phyloP scores from a whole-genome alignment of 1,284 basidiomycete species.

The Agroathelia rolfsii region DNA sequence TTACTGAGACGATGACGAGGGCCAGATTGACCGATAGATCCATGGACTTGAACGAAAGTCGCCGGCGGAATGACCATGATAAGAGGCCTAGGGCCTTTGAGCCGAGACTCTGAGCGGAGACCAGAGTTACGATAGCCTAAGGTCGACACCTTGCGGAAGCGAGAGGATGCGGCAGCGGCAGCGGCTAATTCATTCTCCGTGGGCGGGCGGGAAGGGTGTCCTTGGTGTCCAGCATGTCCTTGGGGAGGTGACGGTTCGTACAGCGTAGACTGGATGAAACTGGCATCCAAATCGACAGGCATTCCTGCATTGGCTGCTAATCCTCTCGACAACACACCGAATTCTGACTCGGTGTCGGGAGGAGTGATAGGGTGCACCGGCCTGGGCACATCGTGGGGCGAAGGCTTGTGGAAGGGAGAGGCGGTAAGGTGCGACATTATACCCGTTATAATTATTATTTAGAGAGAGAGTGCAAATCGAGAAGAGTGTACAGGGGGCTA shows the following conservation, averaged over 20 bases:
- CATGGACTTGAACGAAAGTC: constrained; percentile 48
- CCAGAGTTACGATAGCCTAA: constrained; percentile 49
- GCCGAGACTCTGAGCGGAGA: constrained; percentile 37
- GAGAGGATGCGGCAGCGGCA: no score
- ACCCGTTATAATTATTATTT: no score
- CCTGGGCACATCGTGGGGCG: constrained; percentile 33
- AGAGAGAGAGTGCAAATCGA: no score
- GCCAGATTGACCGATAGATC: constrained; percentile 48
- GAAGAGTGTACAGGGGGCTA: no score
- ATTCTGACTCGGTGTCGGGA: constrained; percentile 43
- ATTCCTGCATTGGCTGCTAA: constrained; percentile 10
- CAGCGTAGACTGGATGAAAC: background rate
- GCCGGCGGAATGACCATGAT: constrained; percentile 60
- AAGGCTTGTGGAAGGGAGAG: constrained; percentile 37
- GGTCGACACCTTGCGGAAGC: constrained; percentile 36
- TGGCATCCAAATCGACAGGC: constrained; percentile 9
- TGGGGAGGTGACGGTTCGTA: background rate
- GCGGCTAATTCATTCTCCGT: no score
- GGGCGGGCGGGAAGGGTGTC: constrained; percentile 18
- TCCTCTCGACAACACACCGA: constrained; percentile 18
- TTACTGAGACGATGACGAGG: constrained; percentile 51
- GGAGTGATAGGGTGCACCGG: constrained; percentile 35
- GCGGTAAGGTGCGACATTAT: constrained; percentile 40
- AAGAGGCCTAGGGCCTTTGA: constrained; percentile 45
- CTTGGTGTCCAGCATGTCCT: constrained; percentile 2